Percentiles rank a stretch among this genome's conserved stretches.
Conservation (phyloP, 1,284 basidiomycete genomes). For the Porogramme epimiltina region DNA sequence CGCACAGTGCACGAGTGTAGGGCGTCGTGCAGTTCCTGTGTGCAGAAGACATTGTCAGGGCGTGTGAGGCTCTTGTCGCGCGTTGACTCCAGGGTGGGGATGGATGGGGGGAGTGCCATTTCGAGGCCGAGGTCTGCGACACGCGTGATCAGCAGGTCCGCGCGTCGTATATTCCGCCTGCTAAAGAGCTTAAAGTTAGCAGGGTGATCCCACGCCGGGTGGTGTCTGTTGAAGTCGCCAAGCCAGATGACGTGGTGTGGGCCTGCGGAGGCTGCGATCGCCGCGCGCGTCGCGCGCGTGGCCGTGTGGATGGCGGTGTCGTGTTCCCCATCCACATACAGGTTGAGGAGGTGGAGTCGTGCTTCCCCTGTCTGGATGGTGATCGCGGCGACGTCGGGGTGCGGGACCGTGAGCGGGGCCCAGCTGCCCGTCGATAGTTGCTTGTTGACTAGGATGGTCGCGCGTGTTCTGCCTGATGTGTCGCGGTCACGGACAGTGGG, state of each 20-base stretch:
- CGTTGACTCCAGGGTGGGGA: slow-evolving; percentile 31
- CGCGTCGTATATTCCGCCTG: slow-evolving; percentile 6
- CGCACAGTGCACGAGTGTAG: slow-evolving; percentile 23
- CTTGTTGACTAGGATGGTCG: slow-evolving; percentile 32
- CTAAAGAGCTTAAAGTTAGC: slow-evolving; percentile 40
- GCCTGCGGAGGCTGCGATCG: no score
- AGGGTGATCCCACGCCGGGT: slow-evolving; percentile 46
- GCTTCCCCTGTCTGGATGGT: slow-evolving; percentile 16
- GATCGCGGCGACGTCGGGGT: slow-evolving; percentile 32
- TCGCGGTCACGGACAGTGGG: slow-evolving; percentile 21
- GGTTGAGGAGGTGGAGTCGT: slow-evolving; percentile 32
- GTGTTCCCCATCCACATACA: slow-evolving; percentile 37
- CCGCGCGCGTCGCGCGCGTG: not conserved
- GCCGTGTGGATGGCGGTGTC: slow-evolving; percentile 22
- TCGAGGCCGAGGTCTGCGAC: slow-evolving; percentile 22
- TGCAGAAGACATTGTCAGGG: slow-evolving; percentile 38
- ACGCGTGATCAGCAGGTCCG: slow-evolving; percentile 26
- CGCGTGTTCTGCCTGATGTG: slow-evolving; percentile 12
- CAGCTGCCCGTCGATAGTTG: slow-evolving; percentile 29
- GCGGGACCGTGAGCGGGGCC: slow-evolving; percentile 22
- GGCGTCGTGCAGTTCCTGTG: slow-evolving; percentile 6
- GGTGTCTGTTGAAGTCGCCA: slow-evolving; percentile 54
- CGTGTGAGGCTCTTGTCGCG: slow-evolving; percentile 31
- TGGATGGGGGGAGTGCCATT: slow-evolving; percentile 29
- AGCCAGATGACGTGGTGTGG: slow-evolving; percentile 34